Evolutionary conservation across 2,329 filamentous ascomycete species (phyloP), one percentile per base, ranked within the genome.

Genomic region (Fusarium zealandicum): DNA sequence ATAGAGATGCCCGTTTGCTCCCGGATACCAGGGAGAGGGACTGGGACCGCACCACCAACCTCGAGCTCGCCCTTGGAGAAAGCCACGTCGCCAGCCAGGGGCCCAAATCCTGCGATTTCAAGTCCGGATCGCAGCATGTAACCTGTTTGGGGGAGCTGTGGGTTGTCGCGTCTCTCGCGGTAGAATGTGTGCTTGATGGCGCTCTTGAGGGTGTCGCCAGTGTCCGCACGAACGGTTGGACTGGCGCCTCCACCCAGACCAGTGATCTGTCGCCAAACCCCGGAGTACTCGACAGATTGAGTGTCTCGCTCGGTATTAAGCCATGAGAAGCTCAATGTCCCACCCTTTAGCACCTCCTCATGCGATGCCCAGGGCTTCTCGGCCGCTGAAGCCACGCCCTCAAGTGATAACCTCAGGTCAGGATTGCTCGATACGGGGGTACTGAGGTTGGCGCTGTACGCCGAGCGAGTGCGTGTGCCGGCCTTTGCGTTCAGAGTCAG

Each of bases 61-160:
- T 98, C 93, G 13, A 93, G 68, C 72, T 98, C 93, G n/a, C 87
- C 86, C 76, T 96, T 99, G 73, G 86, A 91, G 73, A 97, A 98
- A n/a, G 90, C 88, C 1, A 96, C 92, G 67, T 98, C 95, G 32
- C 95, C 95, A 58, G 84, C 85, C 14, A 99, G 78, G 0, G 89
- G 87, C 0, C 93, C 92, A 73, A 89, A 86, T 10, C 95, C 93
- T 3, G 95, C 93, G n/a, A 98, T 73, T 70, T 98, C 93, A 22
- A 89, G 84, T 18, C 86, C 79, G 1, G 89, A 86, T 71, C 92
- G 92, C 22, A 93, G 68, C 64, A 96, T 83, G 72, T 93, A 95
- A 25, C 95, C 95, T 51, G 82, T 81, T 52, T 89, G 89, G 0
- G 95, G 93, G 7, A 99, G 82, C 70, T 96, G 86, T 1, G 92